A percentile compares a stretch with the other conserved stretches of the same genome.
Conservation (phyloP, 2,329 filamentous ascomycete genomes). For the Fusarium robinianum region DNA sequence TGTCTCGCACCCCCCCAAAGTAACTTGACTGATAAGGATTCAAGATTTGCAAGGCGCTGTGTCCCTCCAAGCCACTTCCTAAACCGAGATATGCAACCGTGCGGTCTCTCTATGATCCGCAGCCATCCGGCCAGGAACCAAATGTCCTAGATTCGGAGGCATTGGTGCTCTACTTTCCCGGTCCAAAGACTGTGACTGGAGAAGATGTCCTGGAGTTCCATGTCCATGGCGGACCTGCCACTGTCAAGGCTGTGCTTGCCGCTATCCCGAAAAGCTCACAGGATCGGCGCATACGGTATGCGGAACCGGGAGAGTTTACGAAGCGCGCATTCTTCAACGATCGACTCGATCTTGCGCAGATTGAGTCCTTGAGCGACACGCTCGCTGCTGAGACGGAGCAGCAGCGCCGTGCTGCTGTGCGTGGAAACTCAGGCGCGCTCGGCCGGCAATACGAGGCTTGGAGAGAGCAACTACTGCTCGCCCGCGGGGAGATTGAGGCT, state of each 20-base stretch:
- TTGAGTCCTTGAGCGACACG: slow-evolving; percentile 67
- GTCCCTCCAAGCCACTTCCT: slow-evolving; percentile 51
- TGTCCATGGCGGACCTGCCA: slow-evolving; percentile 88
- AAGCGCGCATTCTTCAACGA: slow-evolving; percentile 87
- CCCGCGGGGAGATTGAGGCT: slow-evolving; percentile 89
- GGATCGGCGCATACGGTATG: slow-evolving; percentile 69
- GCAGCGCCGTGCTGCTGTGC: slow-evolving; percentile 83
- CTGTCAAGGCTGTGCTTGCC: slow-evolving; percentile 81
- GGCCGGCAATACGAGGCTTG: slow-evolving; percentile 80
- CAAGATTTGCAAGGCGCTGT: slow-evolving; percentile 57
- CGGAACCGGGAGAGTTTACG: slow-evolving; percentile 95
- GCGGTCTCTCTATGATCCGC: slow-evolving; percentile 69
- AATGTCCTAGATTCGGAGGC: slow-evolving; percentile 78
- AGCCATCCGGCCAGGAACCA: slow-evolving; percentile 16
- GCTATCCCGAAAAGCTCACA: slow-evolving; percentile 66
- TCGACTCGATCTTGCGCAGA: slow-evolving; percentile 84
- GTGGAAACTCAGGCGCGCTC: slow-evolving; percentile 72
- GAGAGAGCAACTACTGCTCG: slow-evolving; percentile 76
- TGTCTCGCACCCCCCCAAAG: not conserved
- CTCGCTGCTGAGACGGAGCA: slow-evolving; percentile 82
- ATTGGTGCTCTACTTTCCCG: slow-evolving; percentile 80
- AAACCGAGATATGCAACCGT: slow-evolving; percentile 67
- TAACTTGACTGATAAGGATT: slow-evolving; percentile 5
- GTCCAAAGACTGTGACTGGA: slow-evolving; percentile 82
- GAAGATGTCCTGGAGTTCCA: slow-evolving; percentile 93